Percentiles rank a stretch among this genome's conserved stretches.
Evolutionary conservation across 1,139 yeast species (phyloP).

Genomic region (Suhomyces panamericanus): DNA sequence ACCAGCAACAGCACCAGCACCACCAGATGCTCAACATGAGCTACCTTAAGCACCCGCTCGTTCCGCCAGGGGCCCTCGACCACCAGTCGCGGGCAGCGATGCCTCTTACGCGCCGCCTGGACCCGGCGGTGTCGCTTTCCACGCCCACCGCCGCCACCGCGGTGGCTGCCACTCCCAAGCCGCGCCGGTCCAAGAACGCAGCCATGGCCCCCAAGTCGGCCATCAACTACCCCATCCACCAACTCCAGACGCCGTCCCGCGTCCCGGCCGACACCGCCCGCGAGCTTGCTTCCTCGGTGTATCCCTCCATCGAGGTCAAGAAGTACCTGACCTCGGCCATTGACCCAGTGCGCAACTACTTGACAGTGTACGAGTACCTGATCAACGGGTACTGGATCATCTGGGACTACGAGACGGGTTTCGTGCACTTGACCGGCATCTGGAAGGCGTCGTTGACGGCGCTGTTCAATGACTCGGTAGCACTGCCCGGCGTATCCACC

Average conservation of each 20-base stretch:
- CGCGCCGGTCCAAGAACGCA: slow-evolving; percentile 8
- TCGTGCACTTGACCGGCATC: slow-evolving; percentile 85
- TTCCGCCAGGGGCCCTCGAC: slow-evolving; percentile 6
- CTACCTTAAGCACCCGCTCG: slow-evolving; percentile 8
- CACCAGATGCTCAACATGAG: slow-evolving; percentile 5
- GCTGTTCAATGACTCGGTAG: slow-evolving; percentile 11
- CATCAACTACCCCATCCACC: slow-evolving; percentile 26
- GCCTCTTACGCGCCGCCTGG: background rate
- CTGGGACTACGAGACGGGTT: slow-evolving; percentile 89
- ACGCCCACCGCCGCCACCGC: background rate
- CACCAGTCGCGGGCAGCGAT: background rate
- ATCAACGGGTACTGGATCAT: slow-evolving; percentile 69
- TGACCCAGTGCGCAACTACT: slow-evolving; percentile 53
- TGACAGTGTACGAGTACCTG: slow-evolving; percentile 73
- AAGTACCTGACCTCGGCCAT: slow-evolving; percentile 76
- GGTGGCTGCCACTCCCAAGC: background rate
- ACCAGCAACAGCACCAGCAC: too few species aligned
- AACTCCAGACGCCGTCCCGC: slow-evolving; percentile 13
- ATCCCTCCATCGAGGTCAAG: slow-evolving; percentile 50
- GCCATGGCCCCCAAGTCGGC: slow-evolving; percentile 10
- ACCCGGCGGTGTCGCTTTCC: slow-evolving; percentile 1
- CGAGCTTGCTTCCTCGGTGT: slow-evolving; percentile 26
- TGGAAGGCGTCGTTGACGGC: slow-evolving; percentile 71
- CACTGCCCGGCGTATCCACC: slow-evolving; percentile 6
- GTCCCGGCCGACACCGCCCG: slow-evolving; percentile 30